Percentiles rank a stretch among this genome's conserved stretches.
These are phyloP conservation scores for Didymella sp. DNA, from an alignment of 2,329 filamentous ascomycete species.

Conservation along the genomic window DNA sequence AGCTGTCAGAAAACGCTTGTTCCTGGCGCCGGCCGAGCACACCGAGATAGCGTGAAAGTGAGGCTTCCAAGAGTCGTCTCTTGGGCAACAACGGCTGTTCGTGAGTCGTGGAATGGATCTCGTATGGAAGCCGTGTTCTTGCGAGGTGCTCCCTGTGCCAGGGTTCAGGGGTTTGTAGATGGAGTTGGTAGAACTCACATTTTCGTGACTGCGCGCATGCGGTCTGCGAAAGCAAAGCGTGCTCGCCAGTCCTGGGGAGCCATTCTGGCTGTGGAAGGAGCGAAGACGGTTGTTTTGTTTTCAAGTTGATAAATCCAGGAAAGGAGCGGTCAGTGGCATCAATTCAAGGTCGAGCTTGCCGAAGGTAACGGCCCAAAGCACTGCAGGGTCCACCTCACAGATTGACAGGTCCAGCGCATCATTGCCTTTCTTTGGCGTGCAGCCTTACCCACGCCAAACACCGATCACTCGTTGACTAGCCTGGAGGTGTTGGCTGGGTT, in stretches of 20 bases:
- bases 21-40: conserved; percentile 11
- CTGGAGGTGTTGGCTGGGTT: too few relatives aligned
- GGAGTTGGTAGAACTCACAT: conserved; percentile 55
- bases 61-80: conserved; percentile 9
- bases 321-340: conserved; percentile 18
- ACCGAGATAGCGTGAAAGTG: conserved; percentile 5
- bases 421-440: conserved; percentile 2
- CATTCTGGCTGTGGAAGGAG: conserved; percentile 24
- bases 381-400: conserved; percentile 14
- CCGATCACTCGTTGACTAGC: neutral
- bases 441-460: conserved; percentile 5
- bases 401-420: conserved; percentile 15
- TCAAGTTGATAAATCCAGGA: conserved; percentile 1
- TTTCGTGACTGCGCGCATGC: conserved; percentile 54
- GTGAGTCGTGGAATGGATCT: conserved; percentile 8
- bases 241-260: conserved; percentile 50
- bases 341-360: conserved; percentile 15
- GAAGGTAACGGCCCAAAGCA: conserved; percentile 19
- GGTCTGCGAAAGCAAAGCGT: conserved; percentile 54
- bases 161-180: conserved; percentile 12
- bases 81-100: conserved; percentile 15
- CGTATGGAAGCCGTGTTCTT: conserved; percentile 21
- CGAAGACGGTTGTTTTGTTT: conserved; percentile 10
- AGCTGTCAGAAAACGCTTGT: conserved; percentile 7
- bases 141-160: conserved; percentile 27